Percentiles rank a stretch among this genome's conserved stretches.
Evolutionary conservation across 257 asterid species (phyloP).

Genomic region (Plantago elongata): DNA sequence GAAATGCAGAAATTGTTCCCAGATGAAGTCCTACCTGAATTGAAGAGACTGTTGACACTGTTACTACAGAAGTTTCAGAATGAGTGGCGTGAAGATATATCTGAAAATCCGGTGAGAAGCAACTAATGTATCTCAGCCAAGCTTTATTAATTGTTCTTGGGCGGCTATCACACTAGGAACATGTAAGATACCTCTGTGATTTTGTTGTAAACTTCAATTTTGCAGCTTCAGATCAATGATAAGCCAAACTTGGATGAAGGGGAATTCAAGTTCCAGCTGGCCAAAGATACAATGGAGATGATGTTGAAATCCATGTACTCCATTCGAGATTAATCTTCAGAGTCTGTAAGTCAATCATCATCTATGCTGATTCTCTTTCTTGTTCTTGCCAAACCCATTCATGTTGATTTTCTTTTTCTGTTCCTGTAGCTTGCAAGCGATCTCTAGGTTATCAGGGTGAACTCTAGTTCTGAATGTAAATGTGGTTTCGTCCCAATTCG

Average conservation of each 20-base stretch:
- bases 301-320: constrained; percentile 61
- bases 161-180: background rate
- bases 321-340: constrained; percentile 35
- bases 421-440: background rate
- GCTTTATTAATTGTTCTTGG: background rate
- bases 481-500: constrained; percentile 17
- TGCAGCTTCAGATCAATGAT: constrained; percentile 41
- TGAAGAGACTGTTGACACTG: constrained; percentile 63
- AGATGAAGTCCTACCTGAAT: constrained; percentile 59
- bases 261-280: constrained; percentile 43
- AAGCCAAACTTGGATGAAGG: constrained; percentile 29
- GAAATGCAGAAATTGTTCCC: constrained; percentile 66
- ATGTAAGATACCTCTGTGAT: constrained; percentile 1
- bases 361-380: constrained; percentile 8
- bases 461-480: constrained; percentile 23
- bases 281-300: constrained; percentile 53
- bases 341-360: constrained; percentile 29
- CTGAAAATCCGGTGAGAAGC: constrained; percentile 50
- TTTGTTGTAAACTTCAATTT: constrained; percentile 13
- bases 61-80: constrained; percentile 60
- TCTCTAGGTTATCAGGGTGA: constrained; percentile 31
- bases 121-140: background rate
- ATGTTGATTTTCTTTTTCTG: constrained; percentile 4
- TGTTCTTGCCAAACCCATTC: background rate
- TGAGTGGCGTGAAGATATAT: constrained; percentile 71